These are phyloP conservation scores for Talaromyces verruculosus DNA, from an alignment of 2,329 filamentous ascomycete genomes.

Conservation along the genomic window DNA sequence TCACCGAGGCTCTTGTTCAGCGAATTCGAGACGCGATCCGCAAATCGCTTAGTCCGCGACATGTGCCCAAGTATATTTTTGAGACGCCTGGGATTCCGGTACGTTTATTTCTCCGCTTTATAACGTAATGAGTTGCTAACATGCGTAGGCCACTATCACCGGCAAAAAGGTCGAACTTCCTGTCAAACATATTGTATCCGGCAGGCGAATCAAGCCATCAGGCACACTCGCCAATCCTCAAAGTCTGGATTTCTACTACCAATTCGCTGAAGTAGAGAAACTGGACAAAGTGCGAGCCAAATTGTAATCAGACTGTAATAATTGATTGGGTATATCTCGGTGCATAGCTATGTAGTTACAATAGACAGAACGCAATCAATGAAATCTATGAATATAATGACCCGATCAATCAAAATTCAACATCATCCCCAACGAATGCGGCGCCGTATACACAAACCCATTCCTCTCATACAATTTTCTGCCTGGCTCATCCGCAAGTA, in stretches of 20 bases:
- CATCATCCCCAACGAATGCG: slow-evolving; percentile 43
- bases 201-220: slow-evolving; percentile 69
- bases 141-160: slow-evolving; percentile 69
- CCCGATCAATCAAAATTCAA: slow-evolving; percentile 19
- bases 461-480: slow-evolving; percentile 48
- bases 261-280: slow-evolving; percentile 71
- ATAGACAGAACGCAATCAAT: neutral
- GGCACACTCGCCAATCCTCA: slow-evolving; percentile 75
- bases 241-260: slow-evolving; percentile 75
- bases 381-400: neutral
- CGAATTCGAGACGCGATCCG: slow-evolving; percentile 65
- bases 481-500: slow-evolving; percentile 50
- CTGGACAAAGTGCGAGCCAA: slow-evolving; percentile 37
- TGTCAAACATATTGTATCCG: slow-evolving; percentile 80
- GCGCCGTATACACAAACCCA: slow-evolving; percentile 47
- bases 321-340: neutral
- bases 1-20: slow-evolving; percentile 56
- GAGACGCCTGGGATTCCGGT: slow-evolving; percentile 79
- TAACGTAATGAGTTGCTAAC: neutral
- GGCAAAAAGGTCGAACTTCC: slow-evolving; percentile 74
- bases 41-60: slow-evolving; percentile 66
- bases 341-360: neutral
- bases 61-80: slow-evolving; percentile 77
- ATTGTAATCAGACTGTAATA: neutral
- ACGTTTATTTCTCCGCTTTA: slow-evolving; percentile 37